Percentiles rank a stretch among this genome's conserved stretches.
These are phyloP conservation scores for Suhomyces guaymorum DNA, from an alignment of 1,139 yeast genomes.

Conservation along the genomic window DNA sequence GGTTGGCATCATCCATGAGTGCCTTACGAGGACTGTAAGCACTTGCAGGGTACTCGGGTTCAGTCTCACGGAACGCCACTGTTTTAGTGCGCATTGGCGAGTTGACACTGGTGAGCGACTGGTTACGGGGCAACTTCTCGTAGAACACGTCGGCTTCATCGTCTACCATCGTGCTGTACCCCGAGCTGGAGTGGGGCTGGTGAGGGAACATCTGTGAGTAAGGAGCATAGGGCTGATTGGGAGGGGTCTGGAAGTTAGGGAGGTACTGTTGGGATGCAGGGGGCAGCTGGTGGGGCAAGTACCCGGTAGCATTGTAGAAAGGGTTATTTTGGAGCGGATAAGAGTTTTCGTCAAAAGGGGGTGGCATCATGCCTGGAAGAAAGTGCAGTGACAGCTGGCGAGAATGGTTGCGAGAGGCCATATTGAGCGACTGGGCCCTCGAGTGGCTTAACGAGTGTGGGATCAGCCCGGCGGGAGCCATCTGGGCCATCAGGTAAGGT, in stretches of 20 bases:
- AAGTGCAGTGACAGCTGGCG: slow-evolving; percentile 13
- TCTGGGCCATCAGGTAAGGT: slow-evolving; percentile 9
- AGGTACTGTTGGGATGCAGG: slow-evolving; percentile 10
- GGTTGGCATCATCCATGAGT: slow-evolving; percentile 23
- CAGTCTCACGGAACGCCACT: slow-evolving; percentile 37
- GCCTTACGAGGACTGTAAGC: slow-evolving; percentile 32
- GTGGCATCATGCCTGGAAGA: slow-evolving; percentile 11
- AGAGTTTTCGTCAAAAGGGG: slow-evolving; percentile 8
- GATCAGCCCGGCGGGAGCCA: slow-evolving; percentile 2
- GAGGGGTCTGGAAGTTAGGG: slow-evolving; percentile 9
- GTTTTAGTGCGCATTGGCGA: slow-evolving; percentile 24
- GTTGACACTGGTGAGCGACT: slow-evolving; percentile 13
- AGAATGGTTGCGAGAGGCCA: slow-evolving; percentile 11
- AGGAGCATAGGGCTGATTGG: slow-evolving; percentile 6
- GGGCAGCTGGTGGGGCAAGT: slow-evolving; percentile 10
- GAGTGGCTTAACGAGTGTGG: slow-evolving; percentile 14
- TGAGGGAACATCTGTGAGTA: slow-evolving; percentile 11
- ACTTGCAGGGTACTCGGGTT: slow-evolving; percentile 38
- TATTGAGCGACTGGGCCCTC: slow-evolving; percentile 10
- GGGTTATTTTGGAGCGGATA: slow-evolving; percentile 6
- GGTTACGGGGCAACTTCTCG: slow-evolving; percentile 18
- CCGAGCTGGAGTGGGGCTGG: slow-evolving; percentile 18
- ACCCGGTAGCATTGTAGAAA: slow-evolving; percentile 3
- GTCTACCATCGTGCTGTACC: slow-evolving; percentile 26
- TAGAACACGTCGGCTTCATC: slow-evolving; percentile 21